Evolutionary conservation across 139 green algal genomes (phyloP), one percentile per base, ranked within the genome.

Genomic region (Edaphochlamys debaryana): DNA sequence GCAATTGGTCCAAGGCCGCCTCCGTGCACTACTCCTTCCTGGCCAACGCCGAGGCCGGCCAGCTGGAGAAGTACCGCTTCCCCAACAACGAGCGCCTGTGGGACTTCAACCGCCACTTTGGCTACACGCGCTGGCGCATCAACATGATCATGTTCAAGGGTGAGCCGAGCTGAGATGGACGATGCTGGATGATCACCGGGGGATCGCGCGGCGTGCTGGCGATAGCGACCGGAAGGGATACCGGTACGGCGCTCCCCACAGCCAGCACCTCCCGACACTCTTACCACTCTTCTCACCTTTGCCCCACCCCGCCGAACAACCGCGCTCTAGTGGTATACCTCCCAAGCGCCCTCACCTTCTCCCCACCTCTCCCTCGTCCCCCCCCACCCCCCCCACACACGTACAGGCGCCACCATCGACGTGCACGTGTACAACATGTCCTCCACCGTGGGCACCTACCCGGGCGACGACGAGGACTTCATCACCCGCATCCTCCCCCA

Each of bases 101-200:
- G 79, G 52, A 84, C 79, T 84, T 84, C 67, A 84, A 84, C 67
- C 25, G 25, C 27, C 48, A 84, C 67, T 41, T 82, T 36, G 76
- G 79, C 20, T 84, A 84, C 67, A 77, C 42, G 6, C 79, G 79
- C 11, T 84, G 79, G 79, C 66, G 79, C 37, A 84, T 84, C 66
- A 84, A 84, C 79, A 84, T 84, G 79, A 69, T 84, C 27, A 76
- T 84, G 79, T 84, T 84, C 79, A 68, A 76, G 45, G 79, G 79
- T 84, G 32, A 6, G 74, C 13, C 27, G 41, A 13, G 45, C 19
- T 34, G n/a, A n/a, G n/a, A 32, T 74, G 37, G n/a, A n/a, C n/a
- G n/a, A n/a, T n/a, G n/a, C n/a, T n/a, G n/a, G n/a, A n/a, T n/a
- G n/a, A n/a, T n/a, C n/a, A n/a, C n/a, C n/a, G n/a, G n/a, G n/a